Conservation (phyloP, 257 asterid species). For the Scutellaria galericulata region DNA sequence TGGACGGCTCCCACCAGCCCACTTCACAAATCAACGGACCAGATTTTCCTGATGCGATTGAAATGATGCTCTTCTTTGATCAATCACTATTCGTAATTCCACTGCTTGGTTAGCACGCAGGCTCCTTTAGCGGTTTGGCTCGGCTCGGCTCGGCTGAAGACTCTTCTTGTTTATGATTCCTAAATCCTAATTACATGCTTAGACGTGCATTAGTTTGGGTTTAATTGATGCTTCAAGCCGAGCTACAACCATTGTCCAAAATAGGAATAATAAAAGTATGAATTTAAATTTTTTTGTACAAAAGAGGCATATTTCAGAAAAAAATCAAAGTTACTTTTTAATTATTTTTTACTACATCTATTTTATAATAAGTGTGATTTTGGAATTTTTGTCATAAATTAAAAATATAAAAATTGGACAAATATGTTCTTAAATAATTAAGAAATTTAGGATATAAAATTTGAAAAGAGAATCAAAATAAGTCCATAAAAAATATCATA, state of each 20-base stretch:
- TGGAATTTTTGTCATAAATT: too few relatives aligned
- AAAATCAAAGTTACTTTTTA: too few relatives aligned
- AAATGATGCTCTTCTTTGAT: slow-evolving; percentile 44
- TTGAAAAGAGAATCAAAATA: too few relatives aligned
- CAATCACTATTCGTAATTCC: slow-evolving; percentile 29
- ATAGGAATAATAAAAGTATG: too few relatives aligned
- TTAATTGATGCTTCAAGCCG: neutral
- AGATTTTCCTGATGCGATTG: slow-evolving; percentile 29
- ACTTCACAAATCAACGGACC: slow-evolving; percentile 33
- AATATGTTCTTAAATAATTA: too few relatives aligned
- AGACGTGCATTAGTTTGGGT: slow-evolving; percentile 1
- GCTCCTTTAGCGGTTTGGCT: slow-evolving; percentile 40
- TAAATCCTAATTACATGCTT: slow-evolving; percentile 10
- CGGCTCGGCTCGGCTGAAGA: neutral
- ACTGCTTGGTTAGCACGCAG: slow-evolving; percentile 60
- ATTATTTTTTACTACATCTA: too few relatives aligned
- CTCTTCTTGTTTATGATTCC: neutral
- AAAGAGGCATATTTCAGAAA: too few relatives aligned
- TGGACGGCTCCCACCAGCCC: slow-evolving; percentile 45
- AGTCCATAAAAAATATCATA: too few relatives aligned
- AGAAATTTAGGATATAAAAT: too few relatives aligned
- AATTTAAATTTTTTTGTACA: too few relatives aligned
- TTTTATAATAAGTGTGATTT: too few relatives aligned
- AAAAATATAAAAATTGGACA: too few relatives aligned
- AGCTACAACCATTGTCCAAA: neutral